A percentile compares a stretch with the other conserved stretches of the same genome.
Conservation (phyloP, 2,329 filamentous ascomycete genomes). For the Fusarium siculi region DNA sequence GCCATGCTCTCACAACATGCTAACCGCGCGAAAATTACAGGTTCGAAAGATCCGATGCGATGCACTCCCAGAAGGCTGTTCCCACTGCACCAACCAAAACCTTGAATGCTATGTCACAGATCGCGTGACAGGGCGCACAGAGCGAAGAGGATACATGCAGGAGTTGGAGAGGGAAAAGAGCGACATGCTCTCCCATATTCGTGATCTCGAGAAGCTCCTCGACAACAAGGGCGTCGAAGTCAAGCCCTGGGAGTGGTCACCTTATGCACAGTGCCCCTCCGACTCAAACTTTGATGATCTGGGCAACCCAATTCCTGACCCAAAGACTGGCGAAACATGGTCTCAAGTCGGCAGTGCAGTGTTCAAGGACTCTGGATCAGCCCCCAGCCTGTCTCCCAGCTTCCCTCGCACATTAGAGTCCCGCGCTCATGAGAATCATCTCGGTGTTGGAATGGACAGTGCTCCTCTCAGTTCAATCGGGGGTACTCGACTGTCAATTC, state of each 20-base stretch:
- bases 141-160: slow-evolving; percentile 81
- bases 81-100: slow-evolving; percentile 80
- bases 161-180: slow-evolving; percentile 77
- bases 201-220: slow-evolving; percentile 74
- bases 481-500: slow-evolving; percentile 79
- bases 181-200: slow-evolving; percentile 73
- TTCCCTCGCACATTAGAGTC: slow-evolving; percentile 53
- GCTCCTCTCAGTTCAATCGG: slow-evolving; percentile 77
- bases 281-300: slow-evolving; percentile 42
- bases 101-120: slow-evolving; percentile 87
- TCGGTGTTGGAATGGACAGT: slow-evolving; percentile 72
- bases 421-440: slow-evolving; percentile 68
- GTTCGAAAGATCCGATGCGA: slow-evolving; percentile 90
- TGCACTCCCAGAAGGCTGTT: slow-evolving; percentile 81
- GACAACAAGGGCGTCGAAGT: slow-evolving; percentile 70
- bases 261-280: slow-evolving; percentile 45
- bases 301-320: slow-evolving; percentile 37
- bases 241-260: slow-evolving; percentile 57
- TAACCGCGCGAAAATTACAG: slow-evolving; percentile 53
- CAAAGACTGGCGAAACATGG: slow-evolving; percentile 46
- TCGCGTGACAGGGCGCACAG: slow-evolving; percentile 83
- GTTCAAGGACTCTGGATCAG: slow-evolving; percentile 48
- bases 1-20: background rate
- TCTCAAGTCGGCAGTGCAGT: slow-evolving; percentile 47
- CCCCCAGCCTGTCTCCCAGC: slow-evolving; percentile 34